Conservation (phyloP, 2,329 filamentous ascomycete species). For the Xylariaceae sp. region DNA sequence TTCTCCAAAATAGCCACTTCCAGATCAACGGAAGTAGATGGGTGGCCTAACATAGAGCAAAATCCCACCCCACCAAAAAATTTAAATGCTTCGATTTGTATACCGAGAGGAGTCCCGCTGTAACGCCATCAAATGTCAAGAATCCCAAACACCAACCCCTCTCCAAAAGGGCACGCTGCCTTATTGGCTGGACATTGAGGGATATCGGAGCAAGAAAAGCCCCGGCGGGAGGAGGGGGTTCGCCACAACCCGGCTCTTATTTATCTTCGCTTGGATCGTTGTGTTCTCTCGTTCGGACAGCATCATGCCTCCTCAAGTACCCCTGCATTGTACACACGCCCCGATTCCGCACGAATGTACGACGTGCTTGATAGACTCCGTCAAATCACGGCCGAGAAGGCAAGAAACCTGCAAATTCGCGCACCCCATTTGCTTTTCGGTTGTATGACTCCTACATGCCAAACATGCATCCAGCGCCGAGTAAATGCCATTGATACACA, state of each 20-base stretch:
- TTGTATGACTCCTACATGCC: not conserved
- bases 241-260: not conserved
- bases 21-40: not conserved
- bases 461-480: conserved; percentile 2
- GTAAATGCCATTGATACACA: conserved; percentile 8
- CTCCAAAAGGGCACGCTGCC: conserved; percentile 1
- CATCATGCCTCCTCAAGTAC: not conserved
- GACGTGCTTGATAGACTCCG: not conserved
- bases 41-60: not conserved
- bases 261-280: not conserved
- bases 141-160: not conserved
- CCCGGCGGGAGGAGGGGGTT: not conserved
- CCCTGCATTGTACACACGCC: not conserved
- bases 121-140: not conserved
- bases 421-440: not conserved
- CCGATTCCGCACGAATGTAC: conserved; percentile 4
- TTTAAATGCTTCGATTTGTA: not conserved
- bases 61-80: not conserved
- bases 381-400: not conserved
- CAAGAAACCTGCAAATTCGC: conserved; percentile 1
- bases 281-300: not conserved
- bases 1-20: not conserved
- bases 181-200: conserved; percentile 14
- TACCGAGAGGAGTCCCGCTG: not conserved
- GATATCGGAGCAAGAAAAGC: conserved; percentile 1